phyloP scores from a whole-genome alignment of 2,329 filamentous ascomycete genomes.

The Esteya vermicola region DNA sequence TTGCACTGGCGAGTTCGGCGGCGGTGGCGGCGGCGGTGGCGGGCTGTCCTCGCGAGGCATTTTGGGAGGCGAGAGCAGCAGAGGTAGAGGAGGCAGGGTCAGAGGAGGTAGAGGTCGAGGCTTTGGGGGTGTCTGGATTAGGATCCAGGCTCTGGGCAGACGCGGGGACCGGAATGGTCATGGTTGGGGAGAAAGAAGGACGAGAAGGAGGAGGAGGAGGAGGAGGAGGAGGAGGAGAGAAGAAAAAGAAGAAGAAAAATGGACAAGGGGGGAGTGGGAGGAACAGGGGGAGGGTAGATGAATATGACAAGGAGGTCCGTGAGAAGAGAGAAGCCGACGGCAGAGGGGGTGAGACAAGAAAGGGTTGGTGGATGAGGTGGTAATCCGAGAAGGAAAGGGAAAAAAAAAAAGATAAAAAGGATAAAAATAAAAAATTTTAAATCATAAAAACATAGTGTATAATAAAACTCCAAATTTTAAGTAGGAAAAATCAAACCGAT shows the following conservation, averaged over 20 bases:
- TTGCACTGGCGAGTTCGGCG: conserved; percentile 53
- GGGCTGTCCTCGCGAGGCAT: conserved; percentile 52
- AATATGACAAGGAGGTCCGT: background rate
- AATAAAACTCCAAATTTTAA: too few species aligned
- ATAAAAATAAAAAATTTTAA: too few species aligned
- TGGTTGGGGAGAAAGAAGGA: conserved; percentile 18
- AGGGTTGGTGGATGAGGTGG: conserved; percentile 6
- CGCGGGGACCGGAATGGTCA: conserved; percentile 16
- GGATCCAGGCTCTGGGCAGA: conserved; percentile 12
- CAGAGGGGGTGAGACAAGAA: conserved; percentile 4
- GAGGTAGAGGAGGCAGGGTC: conserved; percentile 14
- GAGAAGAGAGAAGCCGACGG: conserved; percentile 1
- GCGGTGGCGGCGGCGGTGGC: conserved; percentile 44
- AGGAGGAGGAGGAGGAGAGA: conserved; percentile 10
- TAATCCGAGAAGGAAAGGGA: conserved; percentile 5
- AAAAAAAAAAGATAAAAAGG: conserved; percentile 8
- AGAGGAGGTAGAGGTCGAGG: conserved; percentile 9
- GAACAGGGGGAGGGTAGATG: background rate
- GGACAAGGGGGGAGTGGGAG: background rate
- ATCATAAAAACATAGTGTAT: conserved; percentile 3
- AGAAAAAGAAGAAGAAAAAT: conserved; percentile 1
- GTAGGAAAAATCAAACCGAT: too few species aligned
- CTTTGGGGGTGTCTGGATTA: conserved; percentile 18
- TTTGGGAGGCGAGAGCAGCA: too few species aligned
- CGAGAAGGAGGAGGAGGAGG: conserved; percentile 15